Percentiles rank a stretch among this genome's conserved stretches.
These are phyloP conservation scores for Metschnikowia aberdeeniae DNA, from an alignment of 805 yeast species.

Conservation along the genomic window DNA sequence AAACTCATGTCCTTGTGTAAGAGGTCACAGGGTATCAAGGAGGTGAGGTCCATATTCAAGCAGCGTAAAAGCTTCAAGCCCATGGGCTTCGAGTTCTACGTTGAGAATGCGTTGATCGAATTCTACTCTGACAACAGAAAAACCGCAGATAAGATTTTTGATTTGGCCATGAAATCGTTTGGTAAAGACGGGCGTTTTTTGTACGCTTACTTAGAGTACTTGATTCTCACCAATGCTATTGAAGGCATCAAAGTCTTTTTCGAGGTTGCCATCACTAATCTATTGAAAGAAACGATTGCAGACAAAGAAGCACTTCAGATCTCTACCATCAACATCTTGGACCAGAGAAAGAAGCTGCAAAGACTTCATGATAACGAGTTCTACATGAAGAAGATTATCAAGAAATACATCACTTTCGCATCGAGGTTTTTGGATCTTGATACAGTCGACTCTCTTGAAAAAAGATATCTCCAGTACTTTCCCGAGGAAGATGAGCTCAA, in stretches of 20 bases:
- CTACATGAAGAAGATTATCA: slow-evolving; percentile 29
- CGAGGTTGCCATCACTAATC: slow-evolving; percentile 66
- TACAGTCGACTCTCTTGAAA: slow-evolving; percentile 62
- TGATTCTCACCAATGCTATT: slow-evolving; percentile 64
- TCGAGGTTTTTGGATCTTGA: slow-evolving; percentile 64
- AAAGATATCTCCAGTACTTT: slow-evolving; percentile 60
- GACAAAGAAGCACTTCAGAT: slow-evolving; percentile 16
- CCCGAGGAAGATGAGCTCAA: slow-evolving; percentile 51
- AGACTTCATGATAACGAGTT: slow-evolving; percentile 22
- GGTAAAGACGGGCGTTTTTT: slow-evolving; percentile 58
- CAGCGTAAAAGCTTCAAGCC: slow-evolving; percentile 54
- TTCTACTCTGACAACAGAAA: slow-evolving; percentile 60
- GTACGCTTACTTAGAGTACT: slow-evolving; percentile 64
- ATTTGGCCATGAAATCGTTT: slow-evolving; percentile 64
- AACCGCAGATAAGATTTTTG: slow-evolving; percentile 73
- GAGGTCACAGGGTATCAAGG: slow-evolving; percentile 62
- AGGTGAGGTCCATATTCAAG: slow-evolving; percentile 69
- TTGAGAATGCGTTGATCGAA: slow-evolving; percentile 81
- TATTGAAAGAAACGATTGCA: slow-evolving; percentile 34
- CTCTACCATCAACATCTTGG: slow-evolving; percentile 14
- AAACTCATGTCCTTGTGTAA: slow-evolving; percentile 69
- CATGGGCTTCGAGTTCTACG: slow-evolving; percentile 71
- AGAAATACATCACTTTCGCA: slow-evolving; percentile 61
- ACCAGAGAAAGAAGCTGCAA: slow-evolving; percentile 12
- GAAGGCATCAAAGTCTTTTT: slow-evolving; percentile 76